Percentiles rank a stretch among this genome's conserved stretches.
Evolutionary conservation across 2,329 filamentous ascomycete genomes (phyloP).

Genomic region (Fusarium bactridioides): DNA sequence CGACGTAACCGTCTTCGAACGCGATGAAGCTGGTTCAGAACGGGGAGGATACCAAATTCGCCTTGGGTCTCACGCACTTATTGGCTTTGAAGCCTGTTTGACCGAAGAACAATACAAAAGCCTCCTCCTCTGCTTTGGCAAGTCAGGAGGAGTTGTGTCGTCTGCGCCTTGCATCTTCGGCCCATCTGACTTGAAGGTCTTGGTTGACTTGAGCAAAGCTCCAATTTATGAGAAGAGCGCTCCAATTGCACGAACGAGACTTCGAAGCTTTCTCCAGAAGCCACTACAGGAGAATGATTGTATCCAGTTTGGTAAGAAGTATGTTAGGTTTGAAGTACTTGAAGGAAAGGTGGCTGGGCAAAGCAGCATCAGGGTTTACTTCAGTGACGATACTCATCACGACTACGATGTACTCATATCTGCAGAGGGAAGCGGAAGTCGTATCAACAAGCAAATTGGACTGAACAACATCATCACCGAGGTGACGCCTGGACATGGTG

Average conservation of each 20-base stretch:
- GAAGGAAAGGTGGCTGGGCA: rapidly evolving
- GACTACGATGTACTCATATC: background rate
- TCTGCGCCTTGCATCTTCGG: background rate
- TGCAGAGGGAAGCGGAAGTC: background rate
- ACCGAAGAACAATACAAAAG: background rate
- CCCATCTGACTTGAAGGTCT: background rate
- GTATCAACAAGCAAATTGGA: background rate
- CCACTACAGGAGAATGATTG: rapidly evolving
- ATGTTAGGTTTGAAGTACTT: background rate
- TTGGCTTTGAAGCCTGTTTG: background rate
- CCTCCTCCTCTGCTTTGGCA: background rate
- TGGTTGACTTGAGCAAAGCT: background rate
- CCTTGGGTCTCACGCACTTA: background rate
- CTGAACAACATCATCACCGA: background rate
- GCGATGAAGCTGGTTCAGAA: background rate
- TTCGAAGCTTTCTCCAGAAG: background rate
- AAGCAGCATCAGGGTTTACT: background rate
- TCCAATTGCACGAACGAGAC: rapidly evolving
- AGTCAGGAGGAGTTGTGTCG: background rate
- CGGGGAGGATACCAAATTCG: background rate
- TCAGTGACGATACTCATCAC: background rate
- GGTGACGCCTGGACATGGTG: background rate
- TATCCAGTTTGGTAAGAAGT: background rate
- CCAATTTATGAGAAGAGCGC: background rate
- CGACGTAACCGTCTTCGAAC: background rate